phyloP scores from a whole-genome alignment of 495 filamentous ascomycete species.

The Tuber indicum region DNA sequence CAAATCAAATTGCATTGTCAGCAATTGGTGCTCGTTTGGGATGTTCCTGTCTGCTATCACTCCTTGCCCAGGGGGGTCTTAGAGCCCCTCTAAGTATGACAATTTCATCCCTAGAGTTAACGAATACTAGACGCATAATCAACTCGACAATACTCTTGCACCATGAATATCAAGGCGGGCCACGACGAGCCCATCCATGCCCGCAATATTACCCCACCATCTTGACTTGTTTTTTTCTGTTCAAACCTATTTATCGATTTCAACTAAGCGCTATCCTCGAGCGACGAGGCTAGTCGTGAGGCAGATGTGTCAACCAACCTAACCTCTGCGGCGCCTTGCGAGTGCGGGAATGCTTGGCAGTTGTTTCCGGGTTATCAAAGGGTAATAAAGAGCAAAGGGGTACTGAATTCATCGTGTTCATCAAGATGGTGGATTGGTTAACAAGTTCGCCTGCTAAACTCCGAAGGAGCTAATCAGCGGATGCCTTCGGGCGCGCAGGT shows the following conservation, averaged over 20 bases:
- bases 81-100: too few species aligned
- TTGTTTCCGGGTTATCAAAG: too few species aligned
- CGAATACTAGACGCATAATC: background rate
- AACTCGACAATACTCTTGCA: background rate
- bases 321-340: background rate
- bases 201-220: slow-evolving; percentile 30
- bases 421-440: slow-evolving; percentile 43
- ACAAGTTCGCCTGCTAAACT: slow-evolving; percentile 42
- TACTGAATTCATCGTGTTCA: background rate
- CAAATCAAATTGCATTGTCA: too few species aligned
- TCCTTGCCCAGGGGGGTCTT: too few species aligned
- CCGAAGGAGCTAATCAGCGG: slow-evolving; percentile 19
- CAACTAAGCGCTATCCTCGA: background rate
- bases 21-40: too few species aligned
- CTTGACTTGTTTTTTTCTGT: slow-evolving; percentile 19
- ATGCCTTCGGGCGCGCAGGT: slow-evolving; percentile 43
- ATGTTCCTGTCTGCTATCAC: too few species aligned
- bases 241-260: background rate
- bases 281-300: too few species aligned
- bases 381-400: background rate
- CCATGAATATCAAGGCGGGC: too few species aligned
- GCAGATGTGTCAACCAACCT: background rate
- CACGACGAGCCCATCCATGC: too few species aligned
- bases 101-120: too few species aligned
- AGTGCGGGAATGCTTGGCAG: background rate